Evolutionary conservation across 306 rosid species (phyloP).

Genomic region (Rosa chinensis): DNA sequence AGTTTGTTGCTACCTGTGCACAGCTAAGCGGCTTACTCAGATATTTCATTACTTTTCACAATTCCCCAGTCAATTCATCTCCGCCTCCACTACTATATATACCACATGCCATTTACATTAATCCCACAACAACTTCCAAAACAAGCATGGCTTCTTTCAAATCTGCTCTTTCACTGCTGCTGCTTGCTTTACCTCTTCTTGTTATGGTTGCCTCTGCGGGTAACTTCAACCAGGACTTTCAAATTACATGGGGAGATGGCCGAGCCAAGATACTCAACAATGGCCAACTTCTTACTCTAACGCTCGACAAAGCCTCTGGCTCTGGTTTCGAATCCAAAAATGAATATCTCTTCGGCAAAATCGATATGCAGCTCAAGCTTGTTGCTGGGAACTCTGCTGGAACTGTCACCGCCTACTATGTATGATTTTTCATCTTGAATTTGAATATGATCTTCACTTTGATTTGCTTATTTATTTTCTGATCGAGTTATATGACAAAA

Average conservation of each 20-base stretch:
- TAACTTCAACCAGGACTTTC: conserved; percentile 42
- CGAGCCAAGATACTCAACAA: conserved; percentile 49
- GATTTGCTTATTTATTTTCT: background rate
- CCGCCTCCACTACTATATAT: background rate
- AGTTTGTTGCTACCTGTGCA: background rate
- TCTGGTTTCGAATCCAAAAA: conserved; percentile 57
- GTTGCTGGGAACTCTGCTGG: conserved; percentile 72
- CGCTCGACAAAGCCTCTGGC: conserved; percentile 55
- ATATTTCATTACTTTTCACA: background rate
- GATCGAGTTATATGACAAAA: background rate
- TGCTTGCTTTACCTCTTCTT: background rate
- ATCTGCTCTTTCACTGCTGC: background rate
- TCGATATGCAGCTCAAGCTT: conserved; percentile 73
- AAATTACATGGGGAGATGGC: conserved; percentile 58
- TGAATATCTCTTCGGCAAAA: conserved; percentile 52
- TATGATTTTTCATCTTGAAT: conserved; percentile 14
- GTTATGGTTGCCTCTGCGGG: conserved; percentile 16
- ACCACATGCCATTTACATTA: background rate
- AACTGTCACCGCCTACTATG: conserved; percentile 72
- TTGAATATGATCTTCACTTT: background rate
- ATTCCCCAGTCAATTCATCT: background rate
- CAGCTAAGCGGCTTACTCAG: background rate
- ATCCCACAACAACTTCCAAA: background rate
- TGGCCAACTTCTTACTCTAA: conserved; percentile 52
- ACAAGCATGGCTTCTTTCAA: background rate